Evolutionary conservation across 129 eudicot genomes (phyloP).

Genomic region (Lonicera japonica): DNA sequence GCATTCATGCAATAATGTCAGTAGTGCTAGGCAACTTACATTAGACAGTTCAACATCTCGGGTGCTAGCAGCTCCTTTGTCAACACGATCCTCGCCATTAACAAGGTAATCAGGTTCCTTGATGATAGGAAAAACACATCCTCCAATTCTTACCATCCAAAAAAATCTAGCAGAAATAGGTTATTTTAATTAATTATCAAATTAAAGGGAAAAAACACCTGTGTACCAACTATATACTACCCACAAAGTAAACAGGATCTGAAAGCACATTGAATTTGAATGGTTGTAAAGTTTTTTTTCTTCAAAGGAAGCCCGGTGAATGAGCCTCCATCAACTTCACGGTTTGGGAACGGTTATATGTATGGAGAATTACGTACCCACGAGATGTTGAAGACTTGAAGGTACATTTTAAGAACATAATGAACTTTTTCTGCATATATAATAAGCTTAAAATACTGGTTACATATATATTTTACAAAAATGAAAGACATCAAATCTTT

Average conservation of each 20-base stretch:
- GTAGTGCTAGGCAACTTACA: slow-evolving; percentile 40
- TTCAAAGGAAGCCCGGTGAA: too few relatives aligned
- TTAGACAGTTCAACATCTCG: slow-evolving; percentile 88
- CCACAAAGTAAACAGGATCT: neutral
- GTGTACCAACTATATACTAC: neutral
- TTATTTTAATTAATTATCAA: slow-evolving; percentile 4
- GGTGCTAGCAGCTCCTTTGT: slow-evolving; percentile 99
- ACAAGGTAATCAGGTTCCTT: slow-evolving; percentile 99
- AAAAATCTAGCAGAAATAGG: slow-evolving; percentile 49
- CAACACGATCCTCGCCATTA: slow-evolving; percentile 92
- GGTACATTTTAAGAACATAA: too few relatives aligned
- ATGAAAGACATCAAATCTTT: neutral
- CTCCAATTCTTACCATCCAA: slow-evolving; percentile 99
- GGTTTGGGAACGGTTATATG: too few relatives aligned
- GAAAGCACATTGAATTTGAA: too few relatives aligned
- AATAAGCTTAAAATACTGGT: too few relatives aligned
- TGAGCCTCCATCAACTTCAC: too few relatives aligned
- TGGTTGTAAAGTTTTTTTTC: neutral
- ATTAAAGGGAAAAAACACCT: neutral
- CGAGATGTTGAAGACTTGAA: too few relatives aligned
- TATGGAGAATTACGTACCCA: too few relatives aligned
- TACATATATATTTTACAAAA: too few relatives aligned
- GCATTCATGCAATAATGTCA: neutral
- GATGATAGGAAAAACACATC: slow-evolving; percentile 92
- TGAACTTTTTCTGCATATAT: too few relatives aligned